A percentile compares a stretch with the other conserved stretches of the same genome.
phyloP scores from a whole-genome alignment of 805 yeast genomes.

The Candida succiphila region DNA sequence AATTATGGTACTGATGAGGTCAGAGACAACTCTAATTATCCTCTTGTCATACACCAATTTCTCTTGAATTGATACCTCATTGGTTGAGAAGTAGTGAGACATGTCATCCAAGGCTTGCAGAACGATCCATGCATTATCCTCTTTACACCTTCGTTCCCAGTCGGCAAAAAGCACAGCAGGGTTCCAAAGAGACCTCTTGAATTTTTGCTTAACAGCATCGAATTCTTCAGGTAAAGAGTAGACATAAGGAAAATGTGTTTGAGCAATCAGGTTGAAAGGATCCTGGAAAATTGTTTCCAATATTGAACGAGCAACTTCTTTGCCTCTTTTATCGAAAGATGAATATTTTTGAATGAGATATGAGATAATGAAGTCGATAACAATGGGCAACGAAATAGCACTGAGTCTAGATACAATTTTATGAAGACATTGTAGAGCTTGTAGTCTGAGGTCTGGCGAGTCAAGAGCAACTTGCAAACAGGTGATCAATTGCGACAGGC shows the following conservation, averaged over 20 bases:
- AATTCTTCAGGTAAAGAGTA: slow-evolving; percentile 40
- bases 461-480: slow-evolving; percentile 76
- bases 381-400: slow-evolving; percentile 46
- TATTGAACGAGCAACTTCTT: slow-evolving; percentile 40
- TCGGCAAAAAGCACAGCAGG: slow-evolving; percentile 30
- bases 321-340: slow-evolving; percentile 37
- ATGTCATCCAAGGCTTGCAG: slow-evolving; percentile 63
- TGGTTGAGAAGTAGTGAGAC: slow-evolving; percentile 37
- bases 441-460: slow-evolving; percentile 44
- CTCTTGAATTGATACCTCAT: slow-evolving; percentile 39
- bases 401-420: slow-evolving; percentile 47
- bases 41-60: slow-evolving; percentile 27
- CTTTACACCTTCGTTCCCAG: slow-evolving; percentile 43
- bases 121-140: slow-evolving; percentile 63
- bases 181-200: slow-evolving; percentile 4
- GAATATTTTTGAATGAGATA: slow-evolving; percentile 62
- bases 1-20: slow-evolving; percentile 41
- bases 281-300: slow-evolving; percentile 26
- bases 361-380: slow-evolving; percentile 68
- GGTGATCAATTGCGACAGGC: slow-evolving; percentile 77
- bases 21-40: slow-evolving; percentile 26
- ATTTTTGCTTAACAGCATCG: slow-evolving; percentile 10
- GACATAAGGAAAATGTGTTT: slow-evolving; percentile 39
- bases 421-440: slow-evolving; percentile 62
- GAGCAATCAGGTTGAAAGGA: slow-evolving; percentile 21